These are phyloP conservation scores for Blastocystis sp. DNA, from an alignment of 352 stramenopile species.

Conservation along the genomic window DNA sequence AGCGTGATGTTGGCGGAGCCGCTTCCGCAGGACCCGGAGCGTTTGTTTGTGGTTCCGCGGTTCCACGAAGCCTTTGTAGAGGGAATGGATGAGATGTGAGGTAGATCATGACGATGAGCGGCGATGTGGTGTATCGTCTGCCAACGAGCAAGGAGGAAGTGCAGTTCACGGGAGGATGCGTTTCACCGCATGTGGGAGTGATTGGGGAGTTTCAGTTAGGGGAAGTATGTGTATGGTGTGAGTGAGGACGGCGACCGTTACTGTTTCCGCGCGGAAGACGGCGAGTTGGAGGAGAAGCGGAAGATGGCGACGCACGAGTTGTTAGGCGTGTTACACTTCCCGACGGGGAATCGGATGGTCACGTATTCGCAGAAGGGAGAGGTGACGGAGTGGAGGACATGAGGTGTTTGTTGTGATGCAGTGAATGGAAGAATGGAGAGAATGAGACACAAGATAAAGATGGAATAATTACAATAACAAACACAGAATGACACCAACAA, in stretches of 20 bases:
- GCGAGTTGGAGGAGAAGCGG: slow-evolving; percentile 26
- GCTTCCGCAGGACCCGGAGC: slow-evolving; percentile 4
- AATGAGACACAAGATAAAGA: no score
- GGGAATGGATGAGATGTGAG: neutral
- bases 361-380: slow-evolving; percentile 27
- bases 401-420: neutral
- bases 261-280: neutral
- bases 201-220: neutral
- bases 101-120: neutral
- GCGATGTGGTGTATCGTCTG: neutral
- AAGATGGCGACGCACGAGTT: neutral
- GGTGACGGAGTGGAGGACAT: neutral
- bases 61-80: neutral
- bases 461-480: neutral
- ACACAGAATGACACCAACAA: neutral
- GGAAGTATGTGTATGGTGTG: slow-evolving; percentile 51
- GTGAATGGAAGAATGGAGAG: neutral
- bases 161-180: neutral
- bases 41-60: neutral
- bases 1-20: neutral
- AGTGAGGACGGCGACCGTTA: slow-evolving; percentile 27
- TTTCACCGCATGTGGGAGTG: neutral
- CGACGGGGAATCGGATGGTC: neutral
- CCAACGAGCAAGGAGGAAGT: neutral
- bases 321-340: neutral